Evolutionary conservation across 2,329 filamentous ascomycete species (phyloP), one percentile per base, ranked within the genome.

Genomic region (Phialophora macrospora): DNA sequence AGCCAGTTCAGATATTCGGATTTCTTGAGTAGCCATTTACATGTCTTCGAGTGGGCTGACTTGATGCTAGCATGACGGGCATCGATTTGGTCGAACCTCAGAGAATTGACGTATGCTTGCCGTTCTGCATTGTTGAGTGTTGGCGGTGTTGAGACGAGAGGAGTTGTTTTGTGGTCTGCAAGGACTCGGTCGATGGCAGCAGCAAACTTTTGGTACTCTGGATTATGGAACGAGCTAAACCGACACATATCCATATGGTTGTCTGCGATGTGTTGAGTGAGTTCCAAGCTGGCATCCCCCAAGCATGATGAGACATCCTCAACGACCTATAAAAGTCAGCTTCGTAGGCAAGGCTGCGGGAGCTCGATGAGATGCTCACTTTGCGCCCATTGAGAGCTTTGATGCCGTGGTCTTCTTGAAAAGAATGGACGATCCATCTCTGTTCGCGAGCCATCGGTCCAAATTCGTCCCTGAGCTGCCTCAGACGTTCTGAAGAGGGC

Each of bases 31-130:
- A 83, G 60, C 81, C 81, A 83, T 51, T 71, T 56, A 46, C 80
- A 82, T 1, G 57, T 60, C 26, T 60, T 59, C 11, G 56, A 38
- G 38, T 59, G 74, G 0, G 77, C 78, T 0, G 61, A 68, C 46
- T 77, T 76, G 60, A 83, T 79, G 4, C 71, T 77, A n/a, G 56
- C 61, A 12, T 74, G 74, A 3, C 80, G 78, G 20, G 73, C 55
- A 56, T 81, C 77, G 14, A 82, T 77, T 57, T 79, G 74, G 1
- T 77, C 72, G 65, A 82, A 82, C 6, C 28, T 67, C 7, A 81
- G 60, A 0, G 74, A 76, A 0, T 75, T 63, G 12, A 77, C 60
- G 22, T 49, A 63, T 26, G 38, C 49, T 59, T 65, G 61, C 30
- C 56, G 60, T 60, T 66, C 57, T 46, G 67, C 49, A 58, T 65